Conservation (phyloP, 495 filamentous ascomycete genomes). For the Xylaria grammica region DNA sequence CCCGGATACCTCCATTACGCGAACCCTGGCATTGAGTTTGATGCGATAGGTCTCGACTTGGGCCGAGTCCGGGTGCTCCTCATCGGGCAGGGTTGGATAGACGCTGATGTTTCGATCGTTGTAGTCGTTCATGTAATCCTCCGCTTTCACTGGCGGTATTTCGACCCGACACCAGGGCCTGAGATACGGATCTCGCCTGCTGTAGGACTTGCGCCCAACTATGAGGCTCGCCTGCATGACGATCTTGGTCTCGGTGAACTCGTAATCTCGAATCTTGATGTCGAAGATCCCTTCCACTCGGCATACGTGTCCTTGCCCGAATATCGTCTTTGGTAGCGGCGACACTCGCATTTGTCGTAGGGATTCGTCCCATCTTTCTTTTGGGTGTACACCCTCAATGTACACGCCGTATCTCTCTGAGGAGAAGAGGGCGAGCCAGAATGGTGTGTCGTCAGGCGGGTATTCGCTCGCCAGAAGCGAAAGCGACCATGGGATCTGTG, state of each 20-base stretch:
- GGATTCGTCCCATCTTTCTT: background rate
- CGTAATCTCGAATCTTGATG: too few species aligned
- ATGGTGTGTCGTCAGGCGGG: background rate
- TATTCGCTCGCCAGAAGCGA: background rate
- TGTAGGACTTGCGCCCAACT: too few species aligned
- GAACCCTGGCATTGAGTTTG: background rate
- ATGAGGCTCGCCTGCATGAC: too few species aligned
- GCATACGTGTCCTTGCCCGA: background rate
- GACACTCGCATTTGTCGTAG: background rate
- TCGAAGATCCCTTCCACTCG: too few species aligned
- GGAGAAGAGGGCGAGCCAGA: background rate
- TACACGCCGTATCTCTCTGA: background rate
- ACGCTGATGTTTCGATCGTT: too few species aligned
- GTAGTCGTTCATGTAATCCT: too few species aligned
- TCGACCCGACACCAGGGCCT: too few species aligned
- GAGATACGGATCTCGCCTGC: too few species aligned
- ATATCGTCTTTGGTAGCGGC: background rate
- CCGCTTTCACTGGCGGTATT: too few species aligned
- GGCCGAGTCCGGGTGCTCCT: too few species aligned
- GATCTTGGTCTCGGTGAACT: too few species aligned
- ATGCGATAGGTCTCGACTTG: background rate
- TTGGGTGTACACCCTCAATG: background rate
- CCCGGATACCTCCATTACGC: conserved; percentile 1
- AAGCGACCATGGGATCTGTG: conserved; percentile 2
- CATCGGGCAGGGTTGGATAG: too few species aligned